Base-by-base conservation (phyloP, 2,329 filamentous ascomycete species). In the Cucurbitaria berberidis region DNA sequence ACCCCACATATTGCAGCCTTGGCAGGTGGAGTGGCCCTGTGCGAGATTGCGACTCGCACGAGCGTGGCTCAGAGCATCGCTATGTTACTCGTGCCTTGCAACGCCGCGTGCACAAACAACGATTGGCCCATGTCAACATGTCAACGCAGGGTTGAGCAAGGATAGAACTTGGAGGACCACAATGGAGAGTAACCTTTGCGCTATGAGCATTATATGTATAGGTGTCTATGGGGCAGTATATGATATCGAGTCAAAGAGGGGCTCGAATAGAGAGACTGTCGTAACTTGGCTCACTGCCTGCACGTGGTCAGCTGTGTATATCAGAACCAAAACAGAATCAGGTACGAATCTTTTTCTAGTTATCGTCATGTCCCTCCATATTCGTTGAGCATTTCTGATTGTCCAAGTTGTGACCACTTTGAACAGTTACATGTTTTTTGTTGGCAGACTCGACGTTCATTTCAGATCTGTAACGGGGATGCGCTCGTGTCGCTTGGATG, bases 1-100 rank as follows among this genome's bases (percentile, higher is more conserved):
- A 22, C 16, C 39, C 13, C 24, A 27, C 45, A 43, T 42, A 32
- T 7, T 27, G 40, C 19, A 22, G 38, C 6, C 42, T 58, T 48
- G 52, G 42, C 34, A 1, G 21, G 13, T 21, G 34, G 39, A 32
- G 40, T 24, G 53, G 49, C 39, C 32, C 11, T 56, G 55, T 56
- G 46, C 49, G 39, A 50, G 48, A 40, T 39, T 32, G 21, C 19
- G 40, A 44, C 35, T 48, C 39, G 42, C 39, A 53, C 50, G 30
- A 35, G 19, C 16, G 39, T 49, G 22, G 27, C 29, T 19, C 24
- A 29, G 44, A 19, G 27, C 16, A 16, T 41, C 34, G 26, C 24
- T 21, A 51, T 45, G 44, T 16, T 45, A 22, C 21, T 53, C 22
- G 21, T 21, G 27, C 27, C 43, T 4, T 43, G 42, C 8, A 26